A percentile compares a stretch with the other conserved stretches of the same genome.
Evolutionary conservation across 2,329 filamentous ascomycete genomes (phyloP).

Genomic region (Cercospora janseana): DNA sequence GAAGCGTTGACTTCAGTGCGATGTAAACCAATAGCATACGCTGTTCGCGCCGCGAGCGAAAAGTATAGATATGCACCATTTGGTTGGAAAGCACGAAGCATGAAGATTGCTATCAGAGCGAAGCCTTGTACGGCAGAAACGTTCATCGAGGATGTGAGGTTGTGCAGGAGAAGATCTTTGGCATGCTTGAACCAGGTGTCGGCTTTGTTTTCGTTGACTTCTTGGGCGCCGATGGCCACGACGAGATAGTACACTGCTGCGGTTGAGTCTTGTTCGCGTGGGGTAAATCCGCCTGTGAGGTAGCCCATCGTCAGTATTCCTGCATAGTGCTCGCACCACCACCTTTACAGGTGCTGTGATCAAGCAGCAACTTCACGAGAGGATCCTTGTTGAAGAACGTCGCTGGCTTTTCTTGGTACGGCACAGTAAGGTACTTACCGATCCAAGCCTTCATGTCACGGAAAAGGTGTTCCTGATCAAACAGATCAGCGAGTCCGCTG

Average conservation of each 20-base stretch:
- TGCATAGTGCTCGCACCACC: too few species aligned
- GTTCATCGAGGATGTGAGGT: slow-evolving; percentile 51
- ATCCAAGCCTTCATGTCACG: slow-evolving; percentile 35
- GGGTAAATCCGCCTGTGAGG: slow-evolving; percentile 6
- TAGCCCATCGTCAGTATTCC: too few species aligned
- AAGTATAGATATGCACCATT: slow-evolving; percentile 55
- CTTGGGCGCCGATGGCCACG: slow-evolving; percentile 51
- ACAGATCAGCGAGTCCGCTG: slow-evolving; percentile 50
- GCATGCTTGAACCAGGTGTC: slow-evolving; percentile 51
- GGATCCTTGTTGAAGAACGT: too few species aligned
- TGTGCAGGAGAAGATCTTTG: slow-evolving; percentile 45
- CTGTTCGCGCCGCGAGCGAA: slow-evolving; percentile 50
- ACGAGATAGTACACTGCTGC: slow-evolving; percentile 53
- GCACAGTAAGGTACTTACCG: too few species aligned
- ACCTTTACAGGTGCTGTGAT: too few species aligned
- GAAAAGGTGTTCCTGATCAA: slow-evolving; percentile 42
- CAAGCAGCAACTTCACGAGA: too few species aligned
- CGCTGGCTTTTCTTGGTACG: too few species aligned
- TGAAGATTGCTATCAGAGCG: slow-evolving; percentile 52
- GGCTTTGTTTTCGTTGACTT: slow-evolving; percentile 43
- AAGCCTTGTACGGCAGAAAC: slow-evolving; percentile 54
- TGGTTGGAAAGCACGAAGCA: slow-evolving; percentile 52
- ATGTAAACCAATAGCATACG: slow-evolving; percentile 54
- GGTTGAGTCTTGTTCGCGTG: slow-evolving; percentile 40
- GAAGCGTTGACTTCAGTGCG: slow-evolving; percentile 53